Conservation (phyloP, 192 early-diverging fungal genomes). For the Coemansia sp. region DNA sequence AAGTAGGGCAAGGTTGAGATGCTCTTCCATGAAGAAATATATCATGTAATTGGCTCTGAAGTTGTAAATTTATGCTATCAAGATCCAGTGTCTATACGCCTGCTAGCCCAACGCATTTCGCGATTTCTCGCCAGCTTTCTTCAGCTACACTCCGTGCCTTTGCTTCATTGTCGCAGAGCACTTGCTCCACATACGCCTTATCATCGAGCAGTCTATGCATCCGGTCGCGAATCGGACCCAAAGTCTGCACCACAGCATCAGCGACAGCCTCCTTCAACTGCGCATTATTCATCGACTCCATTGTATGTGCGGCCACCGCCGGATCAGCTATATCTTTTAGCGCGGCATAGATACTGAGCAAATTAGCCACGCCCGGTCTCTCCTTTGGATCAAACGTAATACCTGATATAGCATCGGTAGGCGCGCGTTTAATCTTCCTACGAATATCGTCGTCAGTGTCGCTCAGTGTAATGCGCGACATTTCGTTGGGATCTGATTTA, state of each 20-base stretch:
- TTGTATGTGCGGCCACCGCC: constrained; percentile 55
- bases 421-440: constrained; percentile 71
- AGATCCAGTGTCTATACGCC: neutral
- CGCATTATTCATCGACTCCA: constrained; percentile 58
- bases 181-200: constrained; percentile 62
- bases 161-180: constrained; percentile 70
- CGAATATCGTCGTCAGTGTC: constrained; percentile 72
- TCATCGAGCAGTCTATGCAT: constrained; percentile 64
- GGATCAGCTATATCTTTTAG: constrained; percentile 27
- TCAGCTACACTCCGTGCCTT: constrained; percentile 66
- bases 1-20: too few relatives aligned
- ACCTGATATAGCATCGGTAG: constrained; percentile 67
- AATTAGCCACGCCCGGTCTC: constrained; percentile 84
- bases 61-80: neutral
- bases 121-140: constrained; percentile 55
- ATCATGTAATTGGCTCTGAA: neutral
- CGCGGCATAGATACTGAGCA: constrained; percentile 79
- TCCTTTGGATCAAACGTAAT: constrained; percentile 73
- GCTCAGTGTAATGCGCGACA: constrained; percentile 74
- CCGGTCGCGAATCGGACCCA: constrained; percentile 74
- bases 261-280: constrained; percentile 78
- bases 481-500: constrained; percentile 76
- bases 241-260: constrained; percentile 62
- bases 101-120: constrained; percentile 29
- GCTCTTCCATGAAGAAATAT: too few relatives aligned